phyloP scores from a whole-genome alignment of 169 alveolate species.

The Plasmodium fragile region DNA sequence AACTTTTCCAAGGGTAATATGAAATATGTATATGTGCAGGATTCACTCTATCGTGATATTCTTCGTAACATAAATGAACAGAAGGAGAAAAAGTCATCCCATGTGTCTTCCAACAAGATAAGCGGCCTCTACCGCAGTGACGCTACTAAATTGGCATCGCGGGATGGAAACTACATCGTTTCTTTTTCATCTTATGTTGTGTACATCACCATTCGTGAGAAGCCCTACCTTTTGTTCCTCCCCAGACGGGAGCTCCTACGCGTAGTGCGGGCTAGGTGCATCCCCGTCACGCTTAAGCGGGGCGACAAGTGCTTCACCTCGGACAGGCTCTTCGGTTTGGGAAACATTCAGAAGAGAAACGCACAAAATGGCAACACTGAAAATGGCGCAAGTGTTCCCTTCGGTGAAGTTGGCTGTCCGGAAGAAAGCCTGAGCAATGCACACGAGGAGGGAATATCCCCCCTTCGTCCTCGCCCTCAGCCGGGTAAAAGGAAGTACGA shows the following conservation, averaged over 20 bases:
- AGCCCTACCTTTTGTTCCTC: slow-evolving; percentile 41
- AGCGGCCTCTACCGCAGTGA: neutral
- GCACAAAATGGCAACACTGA: neutral
- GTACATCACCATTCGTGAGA: neutral
- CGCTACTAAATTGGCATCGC: neutral
- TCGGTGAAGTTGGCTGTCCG: neutral
- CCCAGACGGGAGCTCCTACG: slow-evolving; percentile 19
- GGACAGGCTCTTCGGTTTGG: neutral
- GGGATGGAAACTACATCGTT: neutral
- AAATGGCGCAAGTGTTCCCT: neutral
- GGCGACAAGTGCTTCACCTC: neutral
- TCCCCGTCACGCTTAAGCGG: slow-evolving; percentile 11
- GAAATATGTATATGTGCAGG: slow-evolving; percentile 22
- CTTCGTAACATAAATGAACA: neutral
- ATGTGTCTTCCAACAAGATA: neutral
- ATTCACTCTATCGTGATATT: neutral
- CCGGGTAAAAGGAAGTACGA: neutral
- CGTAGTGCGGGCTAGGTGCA: neutral
- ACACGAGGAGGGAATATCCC: neutral
- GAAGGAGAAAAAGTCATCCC: neutral
- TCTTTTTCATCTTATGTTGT: slow-evolving; percentile 27
- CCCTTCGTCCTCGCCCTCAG: neutral
- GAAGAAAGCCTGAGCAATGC: neutral
- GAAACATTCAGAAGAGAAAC: neutral
- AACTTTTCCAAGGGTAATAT: slow-evolving; percentile 31